phyloP scores from a whole-genome alignment of 805 yeast species.

The Yamadazyma akitaensis region DNA sequence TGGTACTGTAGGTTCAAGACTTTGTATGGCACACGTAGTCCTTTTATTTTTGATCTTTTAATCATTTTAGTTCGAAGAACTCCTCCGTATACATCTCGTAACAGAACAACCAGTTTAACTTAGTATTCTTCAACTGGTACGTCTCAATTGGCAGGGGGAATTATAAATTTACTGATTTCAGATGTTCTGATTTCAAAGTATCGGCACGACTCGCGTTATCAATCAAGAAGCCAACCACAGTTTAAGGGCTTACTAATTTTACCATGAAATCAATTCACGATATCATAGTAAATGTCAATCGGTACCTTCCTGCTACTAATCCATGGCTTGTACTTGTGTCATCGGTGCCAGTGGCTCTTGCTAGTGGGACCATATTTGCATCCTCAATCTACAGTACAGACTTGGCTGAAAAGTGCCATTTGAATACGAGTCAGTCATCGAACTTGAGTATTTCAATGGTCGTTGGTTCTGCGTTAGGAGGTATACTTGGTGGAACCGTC shows the following conservation, averaged over 20 bases:
- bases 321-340: slow-evolving; percentile 24
- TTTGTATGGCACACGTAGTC: no score
- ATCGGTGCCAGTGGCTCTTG: slow-evolving; percentile 30
- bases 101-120: no score
- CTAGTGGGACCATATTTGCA: slow-evolving; percentile 33
- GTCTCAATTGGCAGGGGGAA: no score
- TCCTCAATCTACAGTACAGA: slow-evolving; percentile 33
- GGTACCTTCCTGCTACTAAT: slow-evolving; percentile 23
- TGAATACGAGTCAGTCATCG: slow-evolving; percentile 26
- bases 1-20: no score
- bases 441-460: slow-evolving; percentile 31
- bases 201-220: not conserved
- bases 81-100: no score
- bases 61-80: no score
- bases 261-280: slow-evolving; percentile 11
- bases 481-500: slow-evolving; percentile 28
- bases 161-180: no score
- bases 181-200: no score
- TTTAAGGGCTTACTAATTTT: not conserved
- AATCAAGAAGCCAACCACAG: not conserved
- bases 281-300: slow-evolving; percentile 15
- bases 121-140: no score
- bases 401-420: slow-evolving; percentile 27
- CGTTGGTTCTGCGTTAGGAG: slow-evolving; percentile 32
- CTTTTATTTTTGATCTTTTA: no score